phyloP scores from a whole-genome alignment of 495 filamentous ascomycete species.

The Glarea lozoyensis region DNA sequence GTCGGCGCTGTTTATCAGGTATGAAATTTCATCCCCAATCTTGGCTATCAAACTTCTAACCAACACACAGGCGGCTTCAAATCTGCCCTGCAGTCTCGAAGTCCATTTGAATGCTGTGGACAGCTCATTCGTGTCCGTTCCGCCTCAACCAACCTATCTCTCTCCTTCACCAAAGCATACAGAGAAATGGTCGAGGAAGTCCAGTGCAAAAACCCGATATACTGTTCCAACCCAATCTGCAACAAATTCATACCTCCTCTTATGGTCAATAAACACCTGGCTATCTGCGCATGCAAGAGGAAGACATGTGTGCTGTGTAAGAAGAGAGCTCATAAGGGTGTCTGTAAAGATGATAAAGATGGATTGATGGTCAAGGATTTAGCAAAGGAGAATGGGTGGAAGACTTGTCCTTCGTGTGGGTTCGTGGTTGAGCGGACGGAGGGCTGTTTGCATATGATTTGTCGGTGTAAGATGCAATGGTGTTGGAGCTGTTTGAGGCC shows the following conservation, averaged over 20 bases:
- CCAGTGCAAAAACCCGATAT: not conserved
- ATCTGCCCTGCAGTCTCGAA: not conserved
- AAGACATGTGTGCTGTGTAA: not conserved
- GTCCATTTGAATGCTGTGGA: not conserved
- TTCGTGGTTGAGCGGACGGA: not conserved
- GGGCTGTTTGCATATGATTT: conserved; percentile 1
- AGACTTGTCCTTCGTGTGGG: not conserved
- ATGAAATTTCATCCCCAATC: not conserved
- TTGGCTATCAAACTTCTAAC: not conserved
- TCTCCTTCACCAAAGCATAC: not conserved
- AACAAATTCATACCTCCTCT: not conserved
- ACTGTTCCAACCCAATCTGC: not conserved
- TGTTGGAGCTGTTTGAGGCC: not conserved
- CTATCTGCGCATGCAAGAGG: not conserved
- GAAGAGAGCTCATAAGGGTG: not conserved
- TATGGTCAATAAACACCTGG: not conserved
- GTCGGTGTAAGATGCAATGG: not conserved
- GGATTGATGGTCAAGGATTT: not conserved
- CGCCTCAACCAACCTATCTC: not conserved
- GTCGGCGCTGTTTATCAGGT: not conserved
- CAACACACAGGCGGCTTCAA: not conserved
- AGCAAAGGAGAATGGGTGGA: not conserved
- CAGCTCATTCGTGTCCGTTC: not conserved
- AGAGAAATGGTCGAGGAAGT: not conserved
- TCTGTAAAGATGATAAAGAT: not conserved